These are phyloP conservation scores for Echium plantagineum DNA, from an alignment of 257 asterid genomes.

Conservation along the genomic window DNA sequence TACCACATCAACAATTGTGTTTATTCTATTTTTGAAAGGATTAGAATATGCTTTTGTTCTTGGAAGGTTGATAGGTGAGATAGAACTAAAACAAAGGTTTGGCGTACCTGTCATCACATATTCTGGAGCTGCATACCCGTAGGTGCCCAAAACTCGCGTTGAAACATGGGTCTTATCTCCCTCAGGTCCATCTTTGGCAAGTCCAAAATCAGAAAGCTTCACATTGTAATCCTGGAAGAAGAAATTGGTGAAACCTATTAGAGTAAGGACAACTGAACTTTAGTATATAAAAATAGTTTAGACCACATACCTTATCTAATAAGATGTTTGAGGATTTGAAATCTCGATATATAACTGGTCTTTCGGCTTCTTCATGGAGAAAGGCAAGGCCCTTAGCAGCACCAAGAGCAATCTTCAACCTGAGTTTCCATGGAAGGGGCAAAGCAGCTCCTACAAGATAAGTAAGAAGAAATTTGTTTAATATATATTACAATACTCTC, in stretches of 20 bases:
- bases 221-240: background rate
- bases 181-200: background rate
- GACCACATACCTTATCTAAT: background rate
- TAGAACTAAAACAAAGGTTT: too few relatives aligned
- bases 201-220: background rate
- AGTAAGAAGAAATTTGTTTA: background rate
- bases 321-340: background rate
- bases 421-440: background rate
- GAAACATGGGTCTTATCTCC: background rate
- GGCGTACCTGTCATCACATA: background rate
- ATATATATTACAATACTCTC: background rate
- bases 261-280: background rate
- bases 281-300: background rate
- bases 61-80: too few relatives aligned
- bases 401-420: background rate
- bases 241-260: background rate
- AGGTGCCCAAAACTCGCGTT: background rate
- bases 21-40: too few relatives aligned
- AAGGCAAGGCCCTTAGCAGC: background rate
- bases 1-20: too few relatives aligned
- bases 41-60: too few relatives aligned
- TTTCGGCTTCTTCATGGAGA: background rate
- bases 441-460: background rate
- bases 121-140: background rate
- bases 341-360: background rate